Base-by-base conservation (phyloP, 2,329 filamentous ascomycete species). In the Pseudopithomyces chartarum region DNA sequence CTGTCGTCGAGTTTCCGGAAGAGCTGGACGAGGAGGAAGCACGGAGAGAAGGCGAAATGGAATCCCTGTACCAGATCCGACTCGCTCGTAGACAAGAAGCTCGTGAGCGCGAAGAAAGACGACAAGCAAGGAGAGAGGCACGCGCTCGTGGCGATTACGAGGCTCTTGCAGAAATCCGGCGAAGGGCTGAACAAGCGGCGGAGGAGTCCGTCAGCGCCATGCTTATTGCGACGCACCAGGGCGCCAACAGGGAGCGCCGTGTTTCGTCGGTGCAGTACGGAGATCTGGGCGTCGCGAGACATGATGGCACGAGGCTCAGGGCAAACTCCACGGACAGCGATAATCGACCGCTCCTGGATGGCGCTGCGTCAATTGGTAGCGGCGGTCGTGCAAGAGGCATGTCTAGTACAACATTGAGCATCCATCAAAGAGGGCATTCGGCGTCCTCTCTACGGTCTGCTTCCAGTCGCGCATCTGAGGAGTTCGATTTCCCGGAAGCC, bases 21-120 rank as follows among this genome's bases (percentile, higher is more conserved):
- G 91, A 89, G 0, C 84, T 81, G 8, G 91, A 96, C 50, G 90
- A 92, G 52, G 87, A 96, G 62, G 92, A 96, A 73, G 77, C 79
- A 1, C 80, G 92, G 52, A 85, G 95, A 12, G 92, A 98, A 61
- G 86, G 91, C 26, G 91, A 97, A 74, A 98, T 98, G 95, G 90
- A 95, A 60, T 86, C 90, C 0, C 77, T 98, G 39, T 98, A 96
- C 74, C 92, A 96, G 74, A 94, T 98, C 57, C 88, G 95, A 12
- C 73, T 90, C 12, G 87, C 91, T 17, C 85, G 95, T 52, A 86
- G 93, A 50, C 82, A 85, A 54, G 90, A 96, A 73, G 82, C 89
- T 38, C 85, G 86, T 4, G 92, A 95, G 60, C 87, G 92, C 5
- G 91, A 96, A 63, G 87, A 90, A 61, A 82, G 90, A n/a, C 83